Conservation (phyloP, 108 stramenopile species). For the Chaetoceros muelleri region DNA sequence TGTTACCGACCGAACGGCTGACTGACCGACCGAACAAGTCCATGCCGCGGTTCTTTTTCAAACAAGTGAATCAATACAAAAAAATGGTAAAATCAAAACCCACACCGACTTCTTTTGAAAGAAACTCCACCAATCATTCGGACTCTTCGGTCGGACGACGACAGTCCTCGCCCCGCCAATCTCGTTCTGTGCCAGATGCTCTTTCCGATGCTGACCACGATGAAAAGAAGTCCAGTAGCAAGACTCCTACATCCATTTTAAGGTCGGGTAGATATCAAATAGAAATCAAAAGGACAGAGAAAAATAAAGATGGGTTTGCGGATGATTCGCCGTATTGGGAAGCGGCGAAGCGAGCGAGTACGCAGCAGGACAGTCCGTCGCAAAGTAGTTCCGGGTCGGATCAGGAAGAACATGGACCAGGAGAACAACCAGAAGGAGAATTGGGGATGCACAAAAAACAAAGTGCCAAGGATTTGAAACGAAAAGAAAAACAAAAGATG, state of each 20-base stretch:
- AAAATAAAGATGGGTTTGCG: not conserved
- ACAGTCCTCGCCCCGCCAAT: not conserved
- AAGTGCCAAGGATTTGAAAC: constrained; percentile 1
- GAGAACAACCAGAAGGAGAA: not conserved
- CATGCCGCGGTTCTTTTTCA: too few species aligned
- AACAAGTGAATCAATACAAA: too few species aligned
- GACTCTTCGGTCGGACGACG: not conserved
- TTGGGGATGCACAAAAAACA: not conserved
- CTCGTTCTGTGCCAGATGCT: too few species aligned
- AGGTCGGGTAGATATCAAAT: not conserved
- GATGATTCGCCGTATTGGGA: not conserved
- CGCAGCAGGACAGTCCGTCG: not conserved
- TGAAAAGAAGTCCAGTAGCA: not conserved
- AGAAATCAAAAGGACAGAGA: not conserved
- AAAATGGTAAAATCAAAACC: not conserved
- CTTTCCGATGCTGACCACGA: not conserved
- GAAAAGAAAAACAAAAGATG: constrained; percentile 6
- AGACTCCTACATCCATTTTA: not conserved
- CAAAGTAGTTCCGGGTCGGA: not conserved
- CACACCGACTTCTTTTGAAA: too few species aligned
- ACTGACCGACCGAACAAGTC: too few species aligned
- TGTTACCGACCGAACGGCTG: too few species aligned
- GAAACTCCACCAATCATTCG: too few species aligned
- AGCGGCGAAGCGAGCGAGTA: not conserved
- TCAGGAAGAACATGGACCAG: constrained; percentile 3